Conservation (phyloP, 768 basidiomycete species). For the Amanita rimosa region DNA sequence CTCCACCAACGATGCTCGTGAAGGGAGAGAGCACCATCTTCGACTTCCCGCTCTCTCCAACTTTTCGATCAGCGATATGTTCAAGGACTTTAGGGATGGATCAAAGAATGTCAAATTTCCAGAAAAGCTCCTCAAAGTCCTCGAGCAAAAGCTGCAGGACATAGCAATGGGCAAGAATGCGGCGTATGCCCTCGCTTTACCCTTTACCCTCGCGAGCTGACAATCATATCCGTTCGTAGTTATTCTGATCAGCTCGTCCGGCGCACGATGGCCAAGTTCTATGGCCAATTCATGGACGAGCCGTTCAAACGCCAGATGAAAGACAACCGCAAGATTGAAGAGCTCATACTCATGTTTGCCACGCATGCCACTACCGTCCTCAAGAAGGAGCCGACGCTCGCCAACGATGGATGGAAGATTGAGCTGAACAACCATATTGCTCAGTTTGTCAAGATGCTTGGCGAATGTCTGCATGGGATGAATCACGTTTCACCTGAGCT, state of each 20-base stretch:
- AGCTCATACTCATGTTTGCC: conserved; percentile 93
- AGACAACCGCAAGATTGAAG: conserved; percentile 95
- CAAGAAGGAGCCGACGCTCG: conserved; percentile 79
- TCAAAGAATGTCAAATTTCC: conserved; percentile 87
- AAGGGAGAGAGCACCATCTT: conserved; percentile 53
- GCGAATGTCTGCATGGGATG: conserved; percentile 64
- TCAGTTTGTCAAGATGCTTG: conserved; percentile 75
- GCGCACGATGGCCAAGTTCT: conserved; percentile 87
- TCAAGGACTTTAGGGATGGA: conserved; percentile 69
- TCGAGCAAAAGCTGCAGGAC: conserved; percentile 82
- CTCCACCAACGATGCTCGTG: conserved; percentile 24
- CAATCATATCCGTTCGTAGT: conserved; percentile 24
- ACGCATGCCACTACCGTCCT: conserved; percentile 81
- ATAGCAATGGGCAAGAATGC: conserved; percentile 92
- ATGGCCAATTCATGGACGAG: conserved; percentile 79
- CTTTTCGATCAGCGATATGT: conserved; percentile 66
- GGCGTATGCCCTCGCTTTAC: conserved; percentile 41
- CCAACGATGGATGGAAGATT: conserved; percentile 84
- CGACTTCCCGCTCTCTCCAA: conserved; percentile 60
- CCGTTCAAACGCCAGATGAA: conserved; percentile 84
- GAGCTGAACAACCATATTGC: conserved; percentile 91
- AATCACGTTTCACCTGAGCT: conserved; percentile 81
- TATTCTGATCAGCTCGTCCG: conserved; percentile 87
- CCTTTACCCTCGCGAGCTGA: not conserved
- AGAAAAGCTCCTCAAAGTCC: conserved; percentile 82